Evolutionary conservation across 345 rosid genomes (phyloP).

Genomic region (Boechera retrofracta): DNA sequence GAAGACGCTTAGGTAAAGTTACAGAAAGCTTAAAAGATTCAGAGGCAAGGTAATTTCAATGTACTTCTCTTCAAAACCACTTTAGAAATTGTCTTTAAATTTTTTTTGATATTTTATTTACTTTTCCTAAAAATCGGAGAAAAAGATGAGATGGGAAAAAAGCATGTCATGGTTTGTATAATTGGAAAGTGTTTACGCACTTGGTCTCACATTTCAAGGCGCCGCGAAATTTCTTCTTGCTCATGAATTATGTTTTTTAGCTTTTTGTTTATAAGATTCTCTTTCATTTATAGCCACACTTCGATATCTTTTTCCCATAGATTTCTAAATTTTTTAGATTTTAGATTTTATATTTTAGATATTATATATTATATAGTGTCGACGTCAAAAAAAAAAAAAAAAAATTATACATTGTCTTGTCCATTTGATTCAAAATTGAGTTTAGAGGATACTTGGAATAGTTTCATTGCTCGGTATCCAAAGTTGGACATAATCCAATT

Average conservation of each 20-base stretch:
- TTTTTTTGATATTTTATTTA: neutral
- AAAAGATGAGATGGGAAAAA: constrained; percentile 3
- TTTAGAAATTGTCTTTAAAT: neutral
- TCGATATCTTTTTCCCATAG: neutral
- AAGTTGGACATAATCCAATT: neutral
- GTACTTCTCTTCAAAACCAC: constrained; percentile 8
- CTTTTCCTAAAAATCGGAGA: neutral
- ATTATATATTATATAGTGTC: neutral
- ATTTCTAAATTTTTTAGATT: neutral
- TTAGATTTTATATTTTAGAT: neutral
- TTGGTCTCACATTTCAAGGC: constrained; percentile 32
- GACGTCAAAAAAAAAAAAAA: neutral
- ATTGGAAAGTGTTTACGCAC: constrained; percentile 21
- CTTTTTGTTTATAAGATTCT: constrained; percentile 37
- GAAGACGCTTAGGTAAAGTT: constrained; percentile 33
- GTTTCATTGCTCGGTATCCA: neutral
- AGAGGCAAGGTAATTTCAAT: constrained; percentile 26
- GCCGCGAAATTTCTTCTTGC: constrained; percentile 33
- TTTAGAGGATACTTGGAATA: neutral
- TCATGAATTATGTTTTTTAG: neutral
- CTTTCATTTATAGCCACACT: constrained; percentile 15
- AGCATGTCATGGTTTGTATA: constrained; percentile 20
- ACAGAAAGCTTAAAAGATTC: constrained; percentile 6
- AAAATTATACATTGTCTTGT: neutral
- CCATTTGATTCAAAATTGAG: constrained; percentile 15